Base-by-base conservation (phyloP, 2,329 filamentous ascomycete genomes). In the Ceratocystiopsis brevicomis region DNA sequence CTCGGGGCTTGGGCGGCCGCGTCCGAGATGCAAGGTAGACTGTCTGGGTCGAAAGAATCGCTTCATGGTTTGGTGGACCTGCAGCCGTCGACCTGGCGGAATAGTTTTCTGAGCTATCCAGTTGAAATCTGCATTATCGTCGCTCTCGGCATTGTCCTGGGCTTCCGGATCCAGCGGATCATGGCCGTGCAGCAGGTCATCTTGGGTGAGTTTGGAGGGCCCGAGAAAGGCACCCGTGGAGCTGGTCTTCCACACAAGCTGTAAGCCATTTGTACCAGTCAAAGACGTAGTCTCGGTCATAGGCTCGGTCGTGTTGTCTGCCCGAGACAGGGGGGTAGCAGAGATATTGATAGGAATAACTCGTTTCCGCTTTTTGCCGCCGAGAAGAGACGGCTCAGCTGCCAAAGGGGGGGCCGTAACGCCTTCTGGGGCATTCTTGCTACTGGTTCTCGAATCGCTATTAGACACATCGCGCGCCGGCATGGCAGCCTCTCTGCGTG, bases 51-150 rank as follows among this genome's bases (percentile, higher is more conserved):
- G 43, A 4, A 73, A 52, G 25, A 65, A 57, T 21, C 56, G 56
- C 47, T 58, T 64, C 49, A 71, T 60, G 0, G 56, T 51, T 6
- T 50, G 55, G 43, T 64, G 52, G 3, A 67, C 61, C 43, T 65
- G 68, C 2, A 62, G 50, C 37, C 64, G 61, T 32, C 61, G 63
- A 0, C 67, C 69, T 6, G 56, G 54, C 2, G 66, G 61, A 1
- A 66, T 51, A 2, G 45, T 30, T 30, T 30, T 6, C 5, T 30
- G 25, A 11, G 25, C 8, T 11, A 6, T 11, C 25, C 25, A 30
- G 25, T 6, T 10, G 25, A 30, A 30, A 11, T 30, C 25, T 30
- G 25, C 8, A 10, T 10, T 9, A 10, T 30, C 25, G 6, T 30
- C 25, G 10, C 25, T 30, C 25, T 11, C 25, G 25, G 13, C 37